Conservation (phyloP, 148 eudicot species). For the Nyssa sinensis region DNA sequence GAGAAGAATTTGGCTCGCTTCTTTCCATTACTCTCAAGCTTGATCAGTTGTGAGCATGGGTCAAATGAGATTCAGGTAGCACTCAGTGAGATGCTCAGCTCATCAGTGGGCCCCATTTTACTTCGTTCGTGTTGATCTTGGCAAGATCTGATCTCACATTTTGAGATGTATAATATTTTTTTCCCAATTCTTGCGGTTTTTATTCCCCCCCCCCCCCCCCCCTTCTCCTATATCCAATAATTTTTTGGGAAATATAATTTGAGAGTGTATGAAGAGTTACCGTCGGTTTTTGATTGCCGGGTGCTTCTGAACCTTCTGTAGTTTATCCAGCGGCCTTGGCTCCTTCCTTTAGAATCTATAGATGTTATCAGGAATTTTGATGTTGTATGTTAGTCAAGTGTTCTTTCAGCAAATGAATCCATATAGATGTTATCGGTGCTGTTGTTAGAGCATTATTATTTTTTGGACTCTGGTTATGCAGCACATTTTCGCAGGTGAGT, state of each 20-base stretch:
- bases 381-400: constrained; percentile 19
- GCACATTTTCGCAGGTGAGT: no score
- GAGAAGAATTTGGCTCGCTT: constrained; percentile 61
- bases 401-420: constrained; percentile 2
- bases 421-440: constrained; percentile 8
- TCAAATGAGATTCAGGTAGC: constrained; percentile 80
- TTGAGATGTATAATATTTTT: constrained; percentile 32
- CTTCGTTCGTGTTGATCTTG: constrained; percentile 56
- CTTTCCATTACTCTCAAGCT: constrained; percentile 68
- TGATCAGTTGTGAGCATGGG: constrained; percentile 87
- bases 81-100: constrained; percentile 71
- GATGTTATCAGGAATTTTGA: constrained; percentile 16
- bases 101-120: constrained; percentile 65
- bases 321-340: constrained; percentile 13
- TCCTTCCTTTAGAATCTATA: constrained; percentile 12
- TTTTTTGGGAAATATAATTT: constrained; percentile 17
- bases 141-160: constrained; percentile 9
- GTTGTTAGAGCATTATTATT: not conserved
- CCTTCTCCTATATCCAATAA: constrained; percentile 10
- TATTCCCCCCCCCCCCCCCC: not conserved
- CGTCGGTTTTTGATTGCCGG: constrained; percentile 5
- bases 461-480: not conserved
- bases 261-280: constrained; percentile 19
- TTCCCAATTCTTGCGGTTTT: constrained; percentile 12
- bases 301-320: constrained; percentile 13